Evolutionary conservation across 352 stramenopile species (phyloP).

Genomic region (Pilasporangium apinafurcum): DNA sequence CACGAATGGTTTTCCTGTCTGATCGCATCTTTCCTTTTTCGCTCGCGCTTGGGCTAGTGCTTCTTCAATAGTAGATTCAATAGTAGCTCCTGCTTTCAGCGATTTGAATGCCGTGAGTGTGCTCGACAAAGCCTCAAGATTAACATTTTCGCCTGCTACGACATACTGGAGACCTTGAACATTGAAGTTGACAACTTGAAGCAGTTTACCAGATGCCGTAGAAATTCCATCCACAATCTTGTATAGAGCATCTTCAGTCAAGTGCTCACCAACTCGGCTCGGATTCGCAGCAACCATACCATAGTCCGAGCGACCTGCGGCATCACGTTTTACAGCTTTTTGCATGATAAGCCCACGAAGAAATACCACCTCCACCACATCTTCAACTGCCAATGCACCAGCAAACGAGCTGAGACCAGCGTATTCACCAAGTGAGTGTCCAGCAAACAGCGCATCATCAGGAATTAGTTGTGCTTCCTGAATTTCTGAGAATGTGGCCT

Average conservation of each 20-base stretch:
- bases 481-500: slow-evolving; percentile 83
- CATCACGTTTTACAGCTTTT: slow-evolving; percentile 49
- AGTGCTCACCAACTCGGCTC: slow-evolving; percentile 58
- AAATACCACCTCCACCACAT: slow-evolving; percentile 81
- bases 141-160: slow-evolving; percentile 75
- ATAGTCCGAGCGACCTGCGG: slow-evolving; percentile 73
- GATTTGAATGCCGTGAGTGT: slow-evolving; percentile 43
- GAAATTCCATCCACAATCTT: slow-evolving; percentile 66
- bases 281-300: slow-evolving; percentile 85
- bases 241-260: slow-evolving; percentile 64
- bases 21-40: slow-evolving; percentile 55
- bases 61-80: slow-evolving; percentile 51
- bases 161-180: slow-evolving; percentile 82
- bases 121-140: slow-evolving; percentile 73
- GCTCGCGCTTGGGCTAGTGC: slow-evolving; percentile 41
- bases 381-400: slow-evolving; percentile 56
- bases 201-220: slow-evolving; percentile 49
- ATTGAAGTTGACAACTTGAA: slow-evolving; percentile 89
- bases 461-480: slow-evolving; percentile 62
- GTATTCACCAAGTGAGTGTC: slow-evolving; percentile 88
- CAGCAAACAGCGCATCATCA: slow-evolving; percentile 70
- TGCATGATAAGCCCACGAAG: slow-evolving; percentile 68
- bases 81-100: slow-evolving; percentile 26
- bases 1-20: slow-evolving; percentile 48
- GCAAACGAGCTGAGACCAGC: slow-evolving; percentile 76